These are phyloP conservation scores for Butyriboletus loyo DNA, from an alignment of 768 basidiomycete genomes.

Conservation along the genomic window DNA sequence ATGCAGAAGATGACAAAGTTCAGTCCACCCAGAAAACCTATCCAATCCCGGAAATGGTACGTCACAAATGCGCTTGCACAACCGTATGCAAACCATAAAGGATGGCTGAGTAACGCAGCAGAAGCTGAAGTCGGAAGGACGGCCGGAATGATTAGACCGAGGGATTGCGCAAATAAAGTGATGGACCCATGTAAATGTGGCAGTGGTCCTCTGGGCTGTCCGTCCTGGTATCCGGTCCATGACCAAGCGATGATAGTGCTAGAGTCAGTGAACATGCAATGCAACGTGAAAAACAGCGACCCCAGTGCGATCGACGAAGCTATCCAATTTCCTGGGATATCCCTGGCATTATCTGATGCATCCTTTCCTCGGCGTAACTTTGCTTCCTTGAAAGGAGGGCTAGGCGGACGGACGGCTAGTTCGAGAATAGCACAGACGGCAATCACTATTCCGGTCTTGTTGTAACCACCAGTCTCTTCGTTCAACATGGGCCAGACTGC, in stretches of 20 bases:
- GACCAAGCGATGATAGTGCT: slow-evolving; percentile 83
- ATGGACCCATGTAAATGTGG: slow-evolving; percentile 69
- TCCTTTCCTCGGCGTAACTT: not conserved
- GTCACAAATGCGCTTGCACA: slow-evolving; percentile 50
- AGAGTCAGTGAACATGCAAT: slow-evolving; percentile 70
- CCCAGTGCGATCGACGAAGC: slow-evolving; percentile 56
- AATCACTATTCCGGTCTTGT: slow-evolving; percentile 60
- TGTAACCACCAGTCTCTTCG: slow-evolving; percentile 62
- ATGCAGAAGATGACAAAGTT: slow-evolving; percentile 60
- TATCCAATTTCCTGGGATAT: slow-evolving; percentile 33
- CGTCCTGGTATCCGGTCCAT: slow-evolving; percentile 81
- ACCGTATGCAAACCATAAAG: slow-evolving; percentile 55
- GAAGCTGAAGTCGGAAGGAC: slow-evolving; percentile 21
- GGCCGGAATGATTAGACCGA: slow-evolving; percentile 51
- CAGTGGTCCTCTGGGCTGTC: slow-evolving; percentile 60
- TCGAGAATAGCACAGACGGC: slow-evolving; percentile 59
- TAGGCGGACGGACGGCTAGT: slow-evolving; percentile 42
- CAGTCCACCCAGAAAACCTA: slow-evolving; percentile 67
- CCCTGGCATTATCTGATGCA: not conserved
- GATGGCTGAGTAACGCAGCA: slow-evolving; percentile 38
- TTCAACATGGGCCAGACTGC: slow-evolving; percentile 80
- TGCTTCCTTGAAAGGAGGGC: not conserved
- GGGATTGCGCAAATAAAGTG: slow-evolving; percentile 59
- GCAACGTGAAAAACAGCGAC: slow-evolving; percentile 65
- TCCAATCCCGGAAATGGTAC: slow-evolving; percentile 63